Base-by-base conservation (phyloP, 345 rosid species). In the Hypericum androsaemum region DNA sequence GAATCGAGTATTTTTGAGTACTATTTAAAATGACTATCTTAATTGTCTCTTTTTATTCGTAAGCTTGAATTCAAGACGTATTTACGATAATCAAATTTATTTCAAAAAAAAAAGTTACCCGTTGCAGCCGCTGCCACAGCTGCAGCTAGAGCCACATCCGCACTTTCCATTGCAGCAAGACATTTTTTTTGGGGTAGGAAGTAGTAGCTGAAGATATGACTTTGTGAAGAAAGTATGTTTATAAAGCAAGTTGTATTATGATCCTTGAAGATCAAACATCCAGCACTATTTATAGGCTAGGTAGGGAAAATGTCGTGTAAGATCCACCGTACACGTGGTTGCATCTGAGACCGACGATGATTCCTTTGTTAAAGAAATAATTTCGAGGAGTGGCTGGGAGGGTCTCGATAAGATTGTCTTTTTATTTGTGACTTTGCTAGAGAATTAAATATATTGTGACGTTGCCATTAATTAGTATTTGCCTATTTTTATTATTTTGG, bases 101-200 rank as follows among this genome's bases (percentile, higher is more conserved):
- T 22, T 22, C 1, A 22, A 4, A 22, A 22, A 22, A 22, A 4
- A 22, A 4, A 22, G 32, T 22, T 43, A 43, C 46, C 48, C 48
- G 48, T 46, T 46, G 49, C 49, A 46, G 49, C 22, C 49, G 17
- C 14, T 5, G 49, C 32, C 32, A 22, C 49, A 46, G 22, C 17
- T 46, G 49, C 49, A 46, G 49, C 13, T 46, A 12, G 49, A 12
- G 49, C 49, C 49, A 28, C 49, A 46, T 9, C 49, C 49, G 8
- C 49, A 46, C 22, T 46, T 46, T 46, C 49, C 49, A 13, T 15
- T 28, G 13, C 17, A 46, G 49, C 49, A 46, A 46, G 49, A 46
- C 49, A 46, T 46, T 8, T 46, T 46, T 13, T 13, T 46, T 41
- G 3, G 10, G 5, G 2, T 4, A 28, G 22, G 22, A 46, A 13